Conservation (phyloP, 2,329 filamentous ascomycete genomes). For the Dactylella cylindrospora region DNA sequence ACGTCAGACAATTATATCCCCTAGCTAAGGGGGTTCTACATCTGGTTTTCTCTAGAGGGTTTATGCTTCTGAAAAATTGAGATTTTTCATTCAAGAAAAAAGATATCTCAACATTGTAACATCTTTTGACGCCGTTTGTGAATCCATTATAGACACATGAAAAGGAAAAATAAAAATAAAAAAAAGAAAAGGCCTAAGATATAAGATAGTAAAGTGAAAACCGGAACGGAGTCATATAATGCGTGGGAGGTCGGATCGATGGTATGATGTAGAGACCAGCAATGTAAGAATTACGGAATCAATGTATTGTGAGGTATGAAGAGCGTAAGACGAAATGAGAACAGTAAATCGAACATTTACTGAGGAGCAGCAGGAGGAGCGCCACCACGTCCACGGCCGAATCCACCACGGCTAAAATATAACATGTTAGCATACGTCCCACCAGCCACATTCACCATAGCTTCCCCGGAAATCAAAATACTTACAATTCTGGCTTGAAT, state of each 20-base stretch:
- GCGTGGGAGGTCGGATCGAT: constrained; percentile 13
- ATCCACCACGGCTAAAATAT: constrained; percentile 71
- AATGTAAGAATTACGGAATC: constrained; percentile 40
- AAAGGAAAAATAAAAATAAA: constrained; percentile 36
- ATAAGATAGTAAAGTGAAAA: constrained; percentile 16
- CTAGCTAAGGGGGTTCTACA: too few species aligned
- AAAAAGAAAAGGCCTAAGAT: constrained; percentile 29
- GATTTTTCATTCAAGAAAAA: constrained; percentile 39
- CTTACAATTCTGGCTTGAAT: constrained; percentile 87
- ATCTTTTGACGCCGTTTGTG: constrained; percentile 42
- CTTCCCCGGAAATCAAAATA: constrained; percentile 46
- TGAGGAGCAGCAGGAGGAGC: constrained; percentile 56
- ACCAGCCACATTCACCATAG: constrained; percentile 49
- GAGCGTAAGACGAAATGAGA: constrained; percentile 47
- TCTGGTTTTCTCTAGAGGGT: too few species aligned
- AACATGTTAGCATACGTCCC: constrained; percentile 48
- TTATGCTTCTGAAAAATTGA: constrained; percentile 30
- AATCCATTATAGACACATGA: constrained; percentile 45
- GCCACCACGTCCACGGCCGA: constrained; percentile 81
- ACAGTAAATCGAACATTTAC: constrained; percentile 43
- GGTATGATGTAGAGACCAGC: constrained; percentile 18
- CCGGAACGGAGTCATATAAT: constrained; percentile 3
- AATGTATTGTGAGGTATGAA: constrained; percentile 46
- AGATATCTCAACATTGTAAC: constrained; percentile 40
- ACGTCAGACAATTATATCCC: too few species aligned